A percentile compares a stretch with the other conserved stretches of the same genome.
Conservation (phyloP, 495 filamentous ascomycete genomes). For the Lasiosphaeria ovina region DNA sequence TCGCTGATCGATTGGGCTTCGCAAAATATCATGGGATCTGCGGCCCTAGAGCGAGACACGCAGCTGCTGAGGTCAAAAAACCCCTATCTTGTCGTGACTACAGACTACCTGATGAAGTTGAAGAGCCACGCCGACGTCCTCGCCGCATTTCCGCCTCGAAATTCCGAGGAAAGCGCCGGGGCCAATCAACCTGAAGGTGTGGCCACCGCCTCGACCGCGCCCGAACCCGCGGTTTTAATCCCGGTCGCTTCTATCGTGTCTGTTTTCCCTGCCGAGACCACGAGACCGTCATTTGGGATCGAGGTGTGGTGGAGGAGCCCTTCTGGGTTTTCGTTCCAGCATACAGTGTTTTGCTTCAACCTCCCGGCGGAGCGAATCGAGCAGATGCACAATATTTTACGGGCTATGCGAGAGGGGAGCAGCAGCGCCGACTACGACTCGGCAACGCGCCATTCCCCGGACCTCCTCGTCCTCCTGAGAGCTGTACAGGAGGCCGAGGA, state of each 20-base stretch:
- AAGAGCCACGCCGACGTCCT: constrained; percentile 66
- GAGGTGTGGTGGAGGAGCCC: constrained; percentile 76
- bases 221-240: constrained; percentile 42
- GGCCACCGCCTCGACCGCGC: constrained; percentile 1
- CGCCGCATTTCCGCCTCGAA: constrained; percentile 35
- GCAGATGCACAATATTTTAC: constrained; percentile 69
- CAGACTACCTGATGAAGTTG: constrained; percentile 77
- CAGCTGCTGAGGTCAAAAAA: constrained; percentile 81
- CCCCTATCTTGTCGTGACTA: constrained; percentile 89
- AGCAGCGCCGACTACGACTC: constrained; percentile 39
- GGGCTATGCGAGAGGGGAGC: constrained; percentile 44
- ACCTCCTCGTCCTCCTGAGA: constrained; percentile 62
- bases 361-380: constrained; percentile 71
- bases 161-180: constrained; percentile 11
- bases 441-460: constrained; percentile 54
- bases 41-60: constrained; percentile 75
- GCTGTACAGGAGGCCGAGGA: constrained; percentile 62
- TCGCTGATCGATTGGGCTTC: constrained; percentile 28
- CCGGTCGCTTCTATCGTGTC: constrained; percentile 73
- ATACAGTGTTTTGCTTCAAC: constrained; percentile 63
- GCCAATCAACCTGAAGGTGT: background rate
- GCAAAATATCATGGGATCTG: constrained; percentile 52
- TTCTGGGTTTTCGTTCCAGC: constrained; percentile 51
- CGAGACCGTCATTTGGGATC: constrained; percentile 71
- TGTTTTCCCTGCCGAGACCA: constrained; percentile 76